Conservation (phyloP, 1,284 basidiomycete genomes). For the Ganoderma boninense region DNA sequence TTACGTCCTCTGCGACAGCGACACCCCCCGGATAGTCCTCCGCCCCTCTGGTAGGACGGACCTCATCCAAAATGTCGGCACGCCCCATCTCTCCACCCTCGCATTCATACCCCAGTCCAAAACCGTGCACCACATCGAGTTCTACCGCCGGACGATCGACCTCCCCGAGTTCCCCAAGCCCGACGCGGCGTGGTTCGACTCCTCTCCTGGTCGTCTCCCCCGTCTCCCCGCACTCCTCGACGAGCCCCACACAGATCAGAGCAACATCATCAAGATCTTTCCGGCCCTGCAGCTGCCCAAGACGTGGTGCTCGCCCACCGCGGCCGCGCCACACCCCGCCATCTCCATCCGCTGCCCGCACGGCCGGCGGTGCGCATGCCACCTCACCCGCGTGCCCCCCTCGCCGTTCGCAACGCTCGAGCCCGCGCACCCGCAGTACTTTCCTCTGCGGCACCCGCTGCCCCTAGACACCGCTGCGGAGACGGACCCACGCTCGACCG, state of each 20-base stretch:
- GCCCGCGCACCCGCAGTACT: constrained; percentile 31
- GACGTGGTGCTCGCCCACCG: constrained; percentile 29
- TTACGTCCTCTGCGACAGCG: constrained; percentile 15
- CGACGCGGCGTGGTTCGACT: constrained; percentile 32
- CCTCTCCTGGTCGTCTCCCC: constrained; percentile 20
- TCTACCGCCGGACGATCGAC: constrained; percentile 28
- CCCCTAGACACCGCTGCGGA: neutral
- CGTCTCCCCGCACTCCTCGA: constrained; percentile 22
- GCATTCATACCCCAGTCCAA: constrained; percentile 19
- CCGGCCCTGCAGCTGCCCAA: constrained; percentile 36
- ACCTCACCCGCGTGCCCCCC: constrained; percentile 16
- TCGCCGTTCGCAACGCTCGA: constrained; percentile 29
- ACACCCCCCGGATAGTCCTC: neutral
- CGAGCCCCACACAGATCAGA: constrained; percentile 23
- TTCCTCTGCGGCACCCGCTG: constrained; percentile 27
- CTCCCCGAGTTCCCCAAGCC: constrained; percentile 34
- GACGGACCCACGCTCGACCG: constrained; percentile 17
- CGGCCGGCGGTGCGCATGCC: constrained; percentile 14
- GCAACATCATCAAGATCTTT: constrained; percentile 30
- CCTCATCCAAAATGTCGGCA: neutral
- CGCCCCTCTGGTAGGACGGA: neutral
- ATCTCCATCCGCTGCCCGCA: constrained; percentile 29
- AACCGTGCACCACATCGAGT: constrained; percentile 30
- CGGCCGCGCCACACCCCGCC: constrained; percentile 26
- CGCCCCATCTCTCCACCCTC: constrained; percentile 24